A percentile compares a stretch with the other conserved stretches of the same genome.
These are phyloP conservation scores for Kandelia obovata DNA, from an alignment of 345 rosid species.

Conservation along the genomic window DNA sequence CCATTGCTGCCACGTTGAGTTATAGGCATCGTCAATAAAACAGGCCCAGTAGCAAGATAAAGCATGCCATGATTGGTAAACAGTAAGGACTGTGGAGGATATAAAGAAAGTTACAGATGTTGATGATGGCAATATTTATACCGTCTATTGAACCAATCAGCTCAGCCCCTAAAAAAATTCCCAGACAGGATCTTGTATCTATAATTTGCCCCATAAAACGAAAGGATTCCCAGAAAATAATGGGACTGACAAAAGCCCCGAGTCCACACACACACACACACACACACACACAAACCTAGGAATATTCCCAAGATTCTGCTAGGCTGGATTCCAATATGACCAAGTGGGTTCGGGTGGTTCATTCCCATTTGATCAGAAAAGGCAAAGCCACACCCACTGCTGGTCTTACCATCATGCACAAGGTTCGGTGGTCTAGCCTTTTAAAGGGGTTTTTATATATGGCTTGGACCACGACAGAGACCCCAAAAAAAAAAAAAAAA, in stretches of 20 bases:
- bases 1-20: no score
- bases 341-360: conserved; percentile 1
- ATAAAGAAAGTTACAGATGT: no score
- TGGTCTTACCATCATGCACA: conserved; percentile 6
- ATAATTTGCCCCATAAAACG: background rate
- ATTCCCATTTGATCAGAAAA: conserved; percentile 2
- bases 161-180: conserved; percentile 13
- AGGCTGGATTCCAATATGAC: conserved; percentile 34
- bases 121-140: no score
- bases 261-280: background rate
- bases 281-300: background rate
- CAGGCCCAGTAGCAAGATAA: background rate
- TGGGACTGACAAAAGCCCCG: background rate
- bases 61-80: background rate
- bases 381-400: conserved; percentile 15
- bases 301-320: conserved; percentile 29
- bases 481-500: no score
- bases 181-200: conserved; percentile 17
- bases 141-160: background rate
- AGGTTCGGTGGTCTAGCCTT: background rate
- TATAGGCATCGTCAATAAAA: no score
- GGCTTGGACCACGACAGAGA: conserved; percentile 20
- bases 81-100: background rate
- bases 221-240: background rate
- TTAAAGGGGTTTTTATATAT: background rate